These are phyloP conservation scores for Carex cristatella DNA, from an alignment of 176 grass and related monocot species.

Conservation along the genomic window DNA sequence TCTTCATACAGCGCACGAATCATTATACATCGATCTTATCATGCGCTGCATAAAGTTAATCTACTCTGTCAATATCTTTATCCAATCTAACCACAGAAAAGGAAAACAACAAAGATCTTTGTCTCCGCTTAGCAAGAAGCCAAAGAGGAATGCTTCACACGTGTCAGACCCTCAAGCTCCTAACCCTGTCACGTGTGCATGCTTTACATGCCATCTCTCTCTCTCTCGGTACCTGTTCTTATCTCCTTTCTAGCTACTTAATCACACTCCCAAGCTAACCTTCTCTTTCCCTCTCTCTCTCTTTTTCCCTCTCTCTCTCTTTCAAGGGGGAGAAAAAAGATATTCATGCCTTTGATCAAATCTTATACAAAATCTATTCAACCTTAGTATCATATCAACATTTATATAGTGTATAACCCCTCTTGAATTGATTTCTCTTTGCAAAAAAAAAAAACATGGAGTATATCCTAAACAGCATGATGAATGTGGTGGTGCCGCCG, in stretches of 20 bases:
- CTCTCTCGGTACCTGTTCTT: background rate
- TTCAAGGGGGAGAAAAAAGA: background rate
- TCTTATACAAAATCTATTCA: background rate
- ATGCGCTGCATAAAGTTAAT: too few species aligned
- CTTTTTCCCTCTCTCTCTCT: background rate
- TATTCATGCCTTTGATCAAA: background rate
- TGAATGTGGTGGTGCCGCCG: conserved; percentile 80
- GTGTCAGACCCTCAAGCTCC: conserved; percentile 10
- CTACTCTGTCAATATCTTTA: too few species aligned
- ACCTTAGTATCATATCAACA: background rate
- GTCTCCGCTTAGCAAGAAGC: background rate
- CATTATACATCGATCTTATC: too few species aligned
- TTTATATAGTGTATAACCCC: background rate
- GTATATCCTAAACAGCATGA: conserved; percentile 37
- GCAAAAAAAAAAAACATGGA: conserved; percentile 28
- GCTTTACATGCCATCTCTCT: conserved; percentile 19
- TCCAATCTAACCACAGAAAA: background rate
- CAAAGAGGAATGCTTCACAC: conserved; percentile 14
- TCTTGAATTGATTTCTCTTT: background rate
- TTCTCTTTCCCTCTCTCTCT: conserved; percentile 7
- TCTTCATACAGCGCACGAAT: too few species aligned
- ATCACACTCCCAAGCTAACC: background rate
- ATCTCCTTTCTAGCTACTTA: background rate
- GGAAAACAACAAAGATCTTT: background rate
- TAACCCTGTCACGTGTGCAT: conserved; percentile 19